Percentiles rank a stretch among this genome's conserved stretches.
phyloP scores from a whole-genome alignment of 2,329 filamentous ascomycete genomes.

The Epichloe gansuensis region DNA sequence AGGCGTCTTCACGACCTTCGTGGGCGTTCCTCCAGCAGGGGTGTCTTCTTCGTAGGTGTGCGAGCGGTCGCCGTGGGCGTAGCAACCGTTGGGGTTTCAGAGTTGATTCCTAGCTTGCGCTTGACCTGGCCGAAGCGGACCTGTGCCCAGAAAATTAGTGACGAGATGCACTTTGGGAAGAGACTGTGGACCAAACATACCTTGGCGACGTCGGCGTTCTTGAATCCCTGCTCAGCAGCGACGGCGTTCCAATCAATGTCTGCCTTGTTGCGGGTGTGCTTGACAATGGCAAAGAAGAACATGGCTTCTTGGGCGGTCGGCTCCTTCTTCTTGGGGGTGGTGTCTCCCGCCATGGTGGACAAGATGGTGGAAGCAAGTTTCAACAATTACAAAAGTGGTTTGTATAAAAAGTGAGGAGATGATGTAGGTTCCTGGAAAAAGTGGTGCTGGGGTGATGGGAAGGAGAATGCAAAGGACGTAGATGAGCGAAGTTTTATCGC shows the following conservation, averaged over 20 bases:
- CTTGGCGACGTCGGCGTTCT: slow-evolving; percentile 33
- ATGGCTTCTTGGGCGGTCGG: slow-evolving; percentile 29
- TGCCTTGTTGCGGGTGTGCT: slow-evolving; percentile 29
- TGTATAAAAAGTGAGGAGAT: not conserved
- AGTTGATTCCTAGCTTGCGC: slow-evolving; percentile 29
- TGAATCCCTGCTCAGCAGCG: slow-evolving; percentile 29
- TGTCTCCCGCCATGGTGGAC: slow-evolving; percentile 18
- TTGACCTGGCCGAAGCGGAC: slow-evolving; percentile 39
- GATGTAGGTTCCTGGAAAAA: not conserved
- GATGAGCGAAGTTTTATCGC: not conserved
- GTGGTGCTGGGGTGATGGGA: too few relatives aligned
- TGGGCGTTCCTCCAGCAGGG: slow-evolving; percentile 10
- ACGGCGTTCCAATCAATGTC: slow-evolving; percentile 37
- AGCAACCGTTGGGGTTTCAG: slow-evolving; percentile 10
- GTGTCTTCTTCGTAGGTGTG: slow-evolving; percentile 12
- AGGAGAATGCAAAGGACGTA: too few relatives aligned
- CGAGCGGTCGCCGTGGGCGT: slow-evolving; percentile 5
- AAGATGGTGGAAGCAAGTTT: not conserved
- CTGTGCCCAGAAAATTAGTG: slow-evolving; percentile 10
- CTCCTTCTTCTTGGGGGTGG: slow-evolving; percentile 17
- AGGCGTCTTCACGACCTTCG: slow-evolving; percentile 20
- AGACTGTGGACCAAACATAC: slow-evolving; percentile 14
- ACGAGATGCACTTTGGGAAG: not conserved
- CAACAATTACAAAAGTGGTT: not conserved
- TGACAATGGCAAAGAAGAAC: slow-evolving; percentile 33